Percentiles rank a stretch among this genome's conserved stretches.
Conservation (phyloP, 352 stramenopile species). For the Phytophthora cajani region DNA sequence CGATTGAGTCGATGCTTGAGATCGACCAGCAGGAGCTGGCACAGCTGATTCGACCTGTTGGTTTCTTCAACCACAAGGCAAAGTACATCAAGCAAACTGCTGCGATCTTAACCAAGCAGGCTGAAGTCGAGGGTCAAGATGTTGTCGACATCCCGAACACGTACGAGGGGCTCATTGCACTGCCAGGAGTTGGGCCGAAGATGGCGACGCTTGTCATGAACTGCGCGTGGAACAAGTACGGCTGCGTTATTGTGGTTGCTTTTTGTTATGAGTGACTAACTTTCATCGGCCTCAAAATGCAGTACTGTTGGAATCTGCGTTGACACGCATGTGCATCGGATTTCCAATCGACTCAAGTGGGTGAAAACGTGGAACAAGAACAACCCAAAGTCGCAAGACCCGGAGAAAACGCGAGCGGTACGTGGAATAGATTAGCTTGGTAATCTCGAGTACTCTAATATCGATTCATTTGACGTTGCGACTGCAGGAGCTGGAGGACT, state of each 20-base stretch:
- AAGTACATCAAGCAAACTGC: conserved; percentile 93
- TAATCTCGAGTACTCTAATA: background rate
- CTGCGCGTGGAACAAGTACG: conserved; percentile 89
- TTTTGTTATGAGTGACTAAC: background rate
- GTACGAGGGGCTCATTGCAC: conserved; percentile 88
- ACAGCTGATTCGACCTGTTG: conserved; percentile 90
- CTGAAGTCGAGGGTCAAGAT: conserved; percentile 27
- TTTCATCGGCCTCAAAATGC: background rate
- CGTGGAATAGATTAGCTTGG: background rate
- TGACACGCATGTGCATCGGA: conserved; percentile 97
- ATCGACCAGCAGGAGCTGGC: conserved; percentile 88
- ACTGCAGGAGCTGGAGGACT: conserved; percentile 92
- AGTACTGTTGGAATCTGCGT: conserved; percentile 94
- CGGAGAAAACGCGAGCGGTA: conserved; percentile 92
- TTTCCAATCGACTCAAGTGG: conserved; percentile 96
- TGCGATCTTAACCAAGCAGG: conserved; percentile 53
- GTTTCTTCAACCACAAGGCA: conserved; percentile 98
- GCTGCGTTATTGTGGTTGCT: background rate
- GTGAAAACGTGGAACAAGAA: conserved; percentile 89
- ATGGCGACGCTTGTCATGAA: conserved; percentile 97
- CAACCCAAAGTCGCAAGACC: conserved; percentile 80
- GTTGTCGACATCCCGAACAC: conserved; percentile 92
- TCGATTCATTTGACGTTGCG: no score
- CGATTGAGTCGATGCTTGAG: conserved; percentile 85
- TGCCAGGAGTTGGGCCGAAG: conserved; percentile 96